Percentiles rank a stretch among this genome's conserved stretches.
Evolutionary conservation across 2,329 filamentous ascomycete genomes (phyloP).

Genomic region (Colletotrichum kahawae): DNA sequence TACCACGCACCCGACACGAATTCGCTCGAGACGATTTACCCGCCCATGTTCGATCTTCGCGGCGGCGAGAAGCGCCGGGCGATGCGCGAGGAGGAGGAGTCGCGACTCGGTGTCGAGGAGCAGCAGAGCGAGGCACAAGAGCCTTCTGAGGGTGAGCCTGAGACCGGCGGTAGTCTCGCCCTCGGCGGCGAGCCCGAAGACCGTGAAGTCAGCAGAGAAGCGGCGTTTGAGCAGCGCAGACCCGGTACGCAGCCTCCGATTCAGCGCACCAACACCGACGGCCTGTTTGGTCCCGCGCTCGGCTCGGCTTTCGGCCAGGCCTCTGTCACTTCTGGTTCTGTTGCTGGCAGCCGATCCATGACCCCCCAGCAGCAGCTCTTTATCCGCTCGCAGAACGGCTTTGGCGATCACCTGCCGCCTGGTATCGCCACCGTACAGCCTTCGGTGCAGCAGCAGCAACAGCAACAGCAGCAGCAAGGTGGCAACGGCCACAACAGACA

Average conservation of each 20-base stretch:
- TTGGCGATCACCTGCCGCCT: slow-evolving; percentile 64
- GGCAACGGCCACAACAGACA: slow-evolving; percentile 75
- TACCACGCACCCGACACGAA: slow-evolving; percentile 21
- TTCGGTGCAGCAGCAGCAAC: slow-evolving; percentile 62
- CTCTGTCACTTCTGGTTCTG: slow-evolving; percentile 58
- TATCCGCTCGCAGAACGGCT: slow-evolving; percentile 67
- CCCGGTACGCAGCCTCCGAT: slow-evolving; percentile 79
- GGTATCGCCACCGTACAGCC: slow-evolving; percentile 58
- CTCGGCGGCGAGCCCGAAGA: slow-evolving; percentile 94
- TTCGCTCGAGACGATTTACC: slow-evolving; percentile 39
- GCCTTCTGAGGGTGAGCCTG: slow-evolving; percentile 73
- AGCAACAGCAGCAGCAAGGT: slow-evolving; percentile 66
- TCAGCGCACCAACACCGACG: slow-evolving; percentile 64
- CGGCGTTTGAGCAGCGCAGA: slow-evolving; percentile 61
- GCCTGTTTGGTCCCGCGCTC: slow-evolving; percentile 59
- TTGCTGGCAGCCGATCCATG: slow-evolving; percentile 70
- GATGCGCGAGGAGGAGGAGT: slow-evolving; percentile 75
- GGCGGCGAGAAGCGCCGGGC: slow-evolving; percentile 83
- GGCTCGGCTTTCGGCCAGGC: slow-evolving; percentile 52
- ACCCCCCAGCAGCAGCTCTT: slow-evolving; percentile 81
- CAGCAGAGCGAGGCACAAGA: slow-evolving; percentile 50
- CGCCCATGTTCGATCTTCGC: slow-evolving; percentile 81
- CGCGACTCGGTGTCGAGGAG: slow-evolving; percentile 52
- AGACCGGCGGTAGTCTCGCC: slow-evolving; percentile 83
- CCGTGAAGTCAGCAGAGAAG: slow-evolving; percentile 60